Conservation (phyloP, 169 alveolate genomes). For the Plasmodium sp. region DNA sequence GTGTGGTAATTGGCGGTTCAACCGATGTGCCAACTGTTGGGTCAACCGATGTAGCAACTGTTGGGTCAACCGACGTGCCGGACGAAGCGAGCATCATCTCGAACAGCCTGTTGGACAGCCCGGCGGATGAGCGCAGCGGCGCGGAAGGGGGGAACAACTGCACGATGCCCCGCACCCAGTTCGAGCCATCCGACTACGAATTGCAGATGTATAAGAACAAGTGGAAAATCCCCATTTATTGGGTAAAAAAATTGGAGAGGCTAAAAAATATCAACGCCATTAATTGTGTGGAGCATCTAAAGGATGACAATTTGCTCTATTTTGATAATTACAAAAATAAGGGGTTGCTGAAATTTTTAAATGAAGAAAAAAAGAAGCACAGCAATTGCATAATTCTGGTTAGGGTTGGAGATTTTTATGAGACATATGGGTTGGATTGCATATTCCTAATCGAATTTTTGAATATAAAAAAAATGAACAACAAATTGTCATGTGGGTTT, state of each 20-base stretch:
- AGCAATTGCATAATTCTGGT: slow-evolving; percentile 75
- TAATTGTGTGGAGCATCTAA: slow-evolving; percentile 61
- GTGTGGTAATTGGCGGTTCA: no score
- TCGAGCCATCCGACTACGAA: slow-evolving; percentile 24
- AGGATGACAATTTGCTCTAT: slow-evolving; percentile 63
- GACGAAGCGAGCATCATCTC: background rate
- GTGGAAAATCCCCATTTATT: slow-evolving; percentile 23
- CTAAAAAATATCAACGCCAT: slow-evolving; percentile 73
- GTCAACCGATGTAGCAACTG: no score
- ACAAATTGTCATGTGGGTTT: slow-evolving; percentile 74
- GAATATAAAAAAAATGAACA: slow-evolving; percentile 73
- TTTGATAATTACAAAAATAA: slow-evolving; percentile 69
- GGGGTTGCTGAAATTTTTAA: slow-evolving; percentile 75
- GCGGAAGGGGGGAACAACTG: background rate
- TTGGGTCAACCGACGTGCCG: background rate
- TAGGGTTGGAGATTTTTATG: slow-evolving; percentile 77
- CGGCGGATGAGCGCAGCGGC: background rate
- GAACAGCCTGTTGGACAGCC: slow-evolving; percentile 3
- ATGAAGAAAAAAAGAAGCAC: slow-evolving; percentile 75
- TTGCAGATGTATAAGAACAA: slow-evolving; percentile 30
- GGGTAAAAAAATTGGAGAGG: slow-evolving; percentile 65
- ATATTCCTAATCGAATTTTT: slow-evolving; percentile 79
- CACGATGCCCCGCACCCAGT: background rate
- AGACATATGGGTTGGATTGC: slow-evolving; percentile 83
- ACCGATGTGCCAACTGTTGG: background rate